Evolutionary conservation across 192 early-diverging fungal genomes (phyloP), one percentile per base, ranked within the genome.

Genomic region (Backusella morwellensis): DNA sequence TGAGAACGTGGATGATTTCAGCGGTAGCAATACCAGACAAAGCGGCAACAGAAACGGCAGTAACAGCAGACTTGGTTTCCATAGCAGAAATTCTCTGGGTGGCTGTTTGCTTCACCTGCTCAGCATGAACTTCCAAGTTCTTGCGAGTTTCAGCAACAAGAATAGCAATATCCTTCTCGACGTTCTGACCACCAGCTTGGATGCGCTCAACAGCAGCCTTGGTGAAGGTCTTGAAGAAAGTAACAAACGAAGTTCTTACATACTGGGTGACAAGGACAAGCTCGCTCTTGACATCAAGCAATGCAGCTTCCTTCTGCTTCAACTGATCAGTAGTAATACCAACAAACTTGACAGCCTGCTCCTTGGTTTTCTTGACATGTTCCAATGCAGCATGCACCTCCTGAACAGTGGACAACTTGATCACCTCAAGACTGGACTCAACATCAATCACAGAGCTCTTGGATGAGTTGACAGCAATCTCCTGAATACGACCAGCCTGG

Each of bases 401-500:
- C 17, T 75, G 74, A 35, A 66, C 19, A 35, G 74, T 75, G 1
- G 74, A 75, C 3, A 67, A 40, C 11, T 63, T 75, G 15, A 75
- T 41, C 14, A 66, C 35, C 35, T 75, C 66, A 44, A 75, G 66
- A 9, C 15, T 40, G 47, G 70, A 72, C 29, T 72, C 70, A 1
- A 72, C 32, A 50, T 72, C 40, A 5, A 72, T 12, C 35, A 41
- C 59, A 50, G 38, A 29, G 11, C 38, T 34, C 6, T 56, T 35
- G 1, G 59, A 34, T 8, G 35, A 66, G 6, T 66, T 34, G 0
- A 42, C 19, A 47, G 41, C 74, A 35, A 77, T 63, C 41, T 77
- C 75, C 41, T 70, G 68, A 40, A 77, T 70, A 23, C 75, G 75
- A 32, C 47, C 70, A 40, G 68, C 38, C 63, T 77, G 75, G 23